A percentile compares a stretch with the other conserved stretches of the same genome.
These are phyloP conservation scores for Eimeria nieschulzi DNA, from an alignment of 169 alveolate species.

Conservation along the genomic window DNA sequence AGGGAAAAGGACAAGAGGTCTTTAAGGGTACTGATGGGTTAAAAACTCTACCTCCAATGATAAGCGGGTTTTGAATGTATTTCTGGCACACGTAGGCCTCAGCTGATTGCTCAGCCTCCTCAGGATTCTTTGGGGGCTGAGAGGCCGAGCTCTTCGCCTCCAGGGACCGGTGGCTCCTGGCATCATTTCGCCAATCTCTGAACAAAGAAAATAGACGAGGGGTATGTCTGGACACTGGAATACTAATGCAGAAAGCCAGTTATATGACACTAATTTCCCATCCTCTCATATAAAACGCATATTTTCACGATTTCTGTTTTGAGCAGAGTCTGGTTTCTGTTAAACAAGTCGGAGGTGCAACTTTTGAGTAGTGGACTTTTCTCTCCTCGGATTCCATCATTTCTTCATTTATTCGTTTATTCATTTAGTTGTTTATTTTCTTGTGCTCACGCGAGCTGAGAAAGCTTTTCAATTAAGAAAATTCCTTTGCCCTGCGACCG, in stretches of 20 bases:
- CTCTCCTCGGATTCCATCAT: not conserved
- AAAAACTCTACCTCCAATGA: conserved; percentile 89
- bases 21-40: no score
- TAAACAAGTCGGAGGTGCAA: no score
- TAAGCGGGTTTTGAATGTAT: conserved; percentile 93
- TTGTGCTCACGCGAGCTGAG: conserved; percentile 85
- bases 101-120: conserved; percentile 71
- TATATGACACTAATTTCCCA: no score
- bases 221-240: not conserved
- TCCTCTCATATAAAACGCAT: no score
- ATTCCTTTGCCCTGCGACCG: conserved; percentile 96
- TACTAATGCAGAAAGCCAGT: not conserved
- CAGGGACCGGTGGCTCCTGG: not conserved
- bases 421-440: not conserved
- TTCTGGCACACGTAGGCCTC: conserved; percentile 93
- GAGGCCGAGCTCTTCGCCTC: not conserved
- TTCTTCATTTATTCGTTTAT: not conserved
- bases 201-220: not conserved
- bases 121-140: not conserved
- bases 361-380: not conserved
- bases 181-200: conserved; percentile 45
- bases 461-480: conserved; percentile 91
- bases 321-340: no score
- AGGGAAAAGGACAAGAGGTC: no score
- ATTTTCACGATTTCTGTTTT: no score